Evolutionary conservation across 2,329 filamentous ascomycete genomes (phyloP).

Genomic region (Aspergillus flavus): DNA sequence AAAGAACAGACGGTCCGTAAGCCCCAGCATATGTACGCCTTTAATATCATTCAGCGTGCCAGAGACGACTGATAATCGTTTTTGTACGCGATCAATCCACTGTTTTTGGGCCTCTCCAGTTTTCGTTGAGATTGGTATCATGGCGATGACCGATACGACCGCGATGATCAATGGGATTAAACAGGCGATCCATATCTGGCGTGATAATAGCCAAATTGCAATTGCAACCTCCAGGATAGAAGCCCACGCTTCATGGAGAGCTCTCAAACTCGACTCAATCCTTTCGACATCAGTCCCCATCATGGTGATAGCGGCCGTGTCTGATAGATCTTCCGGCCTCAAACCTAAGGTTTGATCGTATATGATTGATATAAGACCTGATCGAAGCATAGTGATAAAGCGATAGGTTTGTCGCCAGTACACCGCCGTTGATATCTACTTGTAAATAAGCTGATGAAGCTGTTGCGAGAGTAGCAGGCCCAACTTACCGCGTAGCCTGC

Average conservation of each 20-base stretch:
- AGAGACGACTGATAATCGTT: not conserved
- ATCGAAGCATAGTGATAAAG: not conserved
- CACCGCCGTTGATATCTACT: not conserved
- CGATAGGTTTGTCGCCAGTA: not conserved
- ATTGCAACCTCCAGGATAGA: conserved; percentile 41
- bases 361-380: not conserved
- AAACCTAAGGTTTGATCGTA: not conserved
- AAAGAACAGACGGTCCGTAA: not conserved
- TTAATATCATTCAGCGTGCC: not conserved
- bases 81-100: not conserved
- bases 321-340: conserved; percentile 28
- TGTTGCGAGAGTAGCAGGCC: too few relatives aligned
- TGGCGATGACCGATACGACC: not conserved
- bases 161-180: not conserved
- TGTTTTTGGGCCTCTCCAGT: not conserved
- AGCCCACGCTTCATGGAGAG: conserved; percentile 39
- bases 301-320: conserved; percentile 44
- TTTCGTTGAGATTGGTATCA: not conserved
- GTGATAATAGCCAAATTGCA: conserved; percentile 36
- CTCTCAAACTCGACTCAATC: conserved; percentile 26
- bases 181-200: conserved; percentile 30
- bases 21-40: not conserved
- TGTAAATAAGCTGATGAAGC: not conserved
- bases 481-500: not conserved
- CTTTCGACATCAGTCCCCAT: conserved; percentile 50